A percentile compares a stretch with the other conserved stretches of the same genome.
These are phyloP conservation scores for Geotrichum phurueaensis DNA, from an alignment of 1,139 yeast genomes.

Conservation along the genomic window DNA sequence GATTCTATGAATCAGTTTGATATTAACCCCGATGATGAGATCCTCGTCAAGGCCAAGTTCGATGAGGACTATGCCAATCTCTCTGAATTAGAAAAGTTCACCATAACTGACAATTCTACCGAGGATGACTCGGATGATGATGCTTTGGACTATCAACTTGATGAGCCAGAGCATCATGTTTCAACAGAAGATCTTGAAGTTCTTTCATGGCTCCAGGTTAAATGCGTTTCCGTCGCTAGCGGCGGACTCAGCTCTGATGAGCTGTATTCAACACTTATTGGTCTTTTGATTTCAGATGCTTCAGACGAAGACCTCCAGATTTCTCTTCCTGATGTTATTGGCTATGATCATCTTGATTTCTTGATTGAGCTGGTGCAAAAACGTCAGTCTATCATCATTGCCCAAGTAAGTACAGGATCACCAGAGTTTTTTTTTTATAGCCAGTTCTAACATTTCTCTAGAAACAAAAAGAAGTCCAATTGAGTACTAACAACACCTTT, in stretches of 20 bases:
- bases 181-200: not conserved
- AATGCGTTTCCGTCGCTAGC: not conserved
- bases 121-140: not conserved
- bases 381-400: slow-evolving; percentile 9
- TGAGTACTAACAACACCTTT: slow-evolving; percentile 15
- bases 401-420: slow-evolving; percentile 12
- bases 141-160: not conserved
- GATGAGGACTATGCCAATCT: slow-evolving; percentile 9
- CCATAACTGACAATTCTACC: slow-evolving; percentile 11
- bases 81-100: slow-evolving; percentile 11
- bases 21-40: not conserved
- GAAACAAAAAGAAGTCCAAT: slow-evolving; percentile 12
- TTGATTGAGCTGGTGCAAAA: slow-evolving; percentile 52
- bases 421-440: not conserved
- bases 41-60: not conserved
- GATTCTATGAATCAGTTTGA: slow-evolving; percentile 14
- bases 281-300: slow-evolving; percentile 33
- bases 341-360: slow-evolving; percentile 78
- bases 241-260: slow-evolving; percentile 14
- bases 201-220: slow-evolving; percentile 11
- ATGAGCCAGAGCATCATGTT: not conserved
- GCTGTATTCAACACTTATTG: slow-evolving; percentile 23
- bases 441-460: not conserved
- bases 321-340: slow-evolving; percentile 66
- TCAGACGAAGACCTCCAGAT: slow-evolving; percentile 63